These are phyloP conservation scores for Ricinus communis DNA, from an alignment of 345 rosid species.

Conservation along the genomic window DNA sequence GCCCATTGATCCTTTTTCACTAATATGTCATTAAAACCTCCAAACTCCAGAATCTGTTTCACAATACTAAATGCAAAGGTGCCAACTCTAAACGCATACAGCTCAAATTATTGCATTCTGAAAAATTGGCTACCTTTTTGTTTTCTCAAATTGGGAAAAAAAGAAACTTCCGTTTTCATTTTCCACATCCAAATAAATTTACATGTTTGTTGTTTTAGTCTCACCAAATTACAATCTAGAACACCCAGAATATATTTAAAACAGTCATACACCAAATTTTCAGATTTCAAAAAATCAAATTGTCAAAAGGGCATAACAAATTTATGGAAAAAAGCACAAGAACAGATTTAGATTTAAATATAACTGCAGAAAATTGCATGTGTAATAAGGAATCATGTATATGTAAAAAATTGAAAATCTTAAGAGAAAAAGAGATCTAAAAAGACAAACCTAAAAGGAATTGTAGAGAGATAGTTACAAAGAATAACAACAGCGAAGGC, in stretches of 20 bases:
- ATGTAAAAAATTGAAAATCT: too few species aligned
- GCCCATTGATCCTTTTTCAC: not conserved
- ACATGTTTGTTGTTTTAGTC: not conserved
- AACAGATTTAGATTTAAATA: not conserved
- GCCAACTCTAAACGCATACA: not conserved
- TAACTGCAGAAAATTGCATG: not conserved
- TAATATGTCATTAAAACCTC: not conserved
- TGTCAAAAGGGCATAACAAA: not conserved
- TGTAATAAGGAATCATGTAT: too few species aligned
- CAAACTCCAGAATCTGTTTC: not conserved
- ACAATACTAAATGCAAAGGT: not conserved
- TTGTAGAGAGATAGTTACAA: constrained; percentile 47
- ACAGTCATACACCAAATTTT: not conserved
- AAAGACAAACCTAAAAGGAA: constrained; percentile 53
- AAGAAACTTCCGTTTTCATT: not conserved
- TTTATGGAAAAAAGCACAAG: not conserved
- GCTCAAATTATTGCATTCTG: not conserved
- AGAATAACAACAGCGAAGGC: constrained; percentile 30
- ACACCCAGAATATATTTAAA: not conserved
- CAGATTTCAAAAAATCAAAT: not conserved
- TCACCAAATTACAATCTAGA: not conserved
- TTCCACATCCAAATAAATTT: not conserved
- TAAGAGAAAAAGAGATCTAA: constrained; percentile 29
- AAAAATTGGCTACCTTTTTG: not conserved
- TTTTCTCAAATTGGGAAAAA: not conserved